Percentiles rank a stretch among this genome's conserved stretches.
These are phyloP conservation scores for Starmerella geochares DNA, from an alignment of 805 yeast genomes.

Conservation along the genomic window DNA sequence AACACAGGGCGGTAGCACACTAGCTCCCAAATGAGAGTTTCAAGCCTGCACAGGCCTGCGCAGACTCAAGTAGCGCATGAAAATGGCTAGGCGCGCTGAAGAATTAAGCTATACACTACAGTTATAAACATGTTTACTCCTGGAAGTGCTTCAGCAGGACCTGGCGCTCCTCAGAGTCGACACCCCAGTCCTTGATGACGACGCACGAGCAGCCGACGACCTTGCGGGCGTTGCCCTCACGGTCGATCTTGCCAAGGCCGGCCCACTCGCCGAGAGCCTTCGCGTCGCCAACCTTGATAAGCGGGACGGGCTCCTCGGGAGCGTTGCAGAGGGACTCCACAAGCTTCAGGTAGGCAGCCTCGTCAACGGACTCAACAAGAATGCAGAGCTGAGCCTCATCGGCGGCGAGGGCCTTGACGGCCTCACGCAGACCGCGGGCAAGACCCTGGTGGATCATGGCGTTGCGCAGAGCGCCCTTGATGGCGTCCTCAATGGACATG, in stretches of 20 bases:
- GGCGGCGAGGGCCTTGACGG: conserved; percentile 95
- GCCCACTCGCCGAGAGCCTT: conserved; percentile 99
- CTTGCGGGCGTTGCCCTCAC: conserved; percentile 99
- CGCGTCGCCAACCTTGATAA: conserved; percentile 98
- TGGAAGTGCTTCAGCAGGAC: conserved; percentile 93
- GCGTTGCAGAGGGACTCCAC: conserved; percentile 99
- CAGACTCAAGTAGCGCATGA: too few species aligned
- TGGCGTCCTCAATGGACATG: conserved; percentile 95
- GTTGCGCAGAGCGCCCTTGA: conserved; percentile 95
- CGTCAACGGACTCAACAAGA: conserved; percentile 96
- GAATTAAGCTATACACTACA: not conserved
- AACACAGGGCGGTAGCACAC: too few species aligned
- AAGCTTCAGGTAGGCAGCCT: conserved; percentile 89
- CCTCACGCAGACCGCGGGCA: conserved; percentile 99
- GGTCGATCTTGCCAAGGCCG: conserved; percentile 98
- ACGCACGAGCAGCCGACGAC: conserved; percentile 99
- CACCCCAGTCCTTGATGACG: conserved; percentile 99
- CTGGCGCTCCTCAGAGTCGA: conserved; percentile 94
- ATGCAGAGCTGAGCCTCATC: conserved; percentile 98
- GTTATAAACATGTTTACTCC: conserved; percentile 39
- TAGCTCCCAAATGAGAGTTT: too few species aligned
- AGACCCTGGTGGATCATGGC: conserved; percentile 95
- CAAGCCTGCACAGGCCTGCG: too few species aligned
- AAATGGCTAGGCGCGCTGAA: not conserved
- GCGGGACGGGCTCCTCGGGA: conserved; percentile 91